Conservation (phyloP, 208 protist species). For the Leishmania gerbilli region DNA sequence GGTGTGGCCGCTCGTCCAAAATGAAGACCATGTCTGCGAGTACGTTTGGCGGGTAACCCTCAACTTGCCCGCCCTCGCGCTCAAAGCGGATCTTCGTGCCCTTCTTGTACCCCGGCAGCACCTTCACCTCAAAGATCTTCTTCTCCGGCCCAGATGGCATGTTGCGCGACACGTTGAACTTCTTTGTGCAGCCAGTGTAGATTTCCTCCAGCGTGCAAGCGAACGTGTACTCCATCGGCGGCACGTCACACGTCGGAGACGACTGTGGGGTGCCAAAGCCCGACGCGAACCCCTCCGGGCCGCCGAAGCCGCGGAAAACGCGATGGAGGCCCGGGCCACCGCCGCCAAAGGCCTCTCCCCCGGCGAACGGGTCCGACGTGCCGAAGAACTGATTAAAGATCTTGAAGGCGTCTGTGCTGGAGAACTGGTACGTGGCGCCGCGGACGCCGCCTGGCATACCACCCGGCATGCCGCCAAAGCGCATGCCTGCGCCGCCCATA, state of each 20-base stretch:
- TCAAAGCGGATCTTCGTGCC: constrained; percentile 97
- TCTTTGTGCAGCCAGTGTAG: constrained; percentile 96
- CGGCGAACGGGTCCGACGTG: constrained; percentile 84
- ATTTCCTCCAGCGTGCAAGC: constrained; percentile 97
- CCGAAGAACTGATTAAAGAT: constrained; percentile 88
- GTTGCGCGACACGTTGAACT: constrained; percentile 91
- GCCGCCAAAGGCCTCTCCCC: constrained; percentile 85
- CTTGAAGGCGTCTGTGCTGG: constrained; percentile 82
- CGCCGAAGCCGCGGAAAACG: constrained; percentile 83
- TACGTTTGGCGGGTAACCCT: constrained; percentile 86
- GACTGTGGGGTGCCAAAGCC: constrained; percentile 88
- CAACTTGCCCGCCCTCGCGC: constrained; percentile 79
- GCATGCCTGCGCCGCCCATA: constrained; percentile 62
- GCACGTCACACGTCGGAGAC: constrained; percentile 78
- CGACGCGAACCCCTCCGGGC: constrained; percentile 66
- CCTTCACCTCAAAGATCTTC: constrained; percentile 93
- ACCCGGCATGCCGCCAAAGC: constrained; percentile 55
- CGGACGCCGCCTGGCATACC: constrained; percentile 49
- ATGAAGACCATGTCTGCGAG: constrained; percentile 97
- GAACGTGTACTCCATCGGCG: constrained; percentile 91
- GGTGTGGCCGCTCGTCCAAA: constrained; percentile 94
- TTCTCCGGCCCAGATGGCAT: constrained; percentile 75
- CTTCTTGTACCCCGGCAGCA: constrained; percentile 96
- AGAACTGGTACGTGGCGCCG: constrained; percentile 63
- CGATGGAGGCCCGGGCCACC: constrained; percentile 82